Conservation (phyloP, 805 yeast genomes). For the Ogataea ganodermae region DNA sequence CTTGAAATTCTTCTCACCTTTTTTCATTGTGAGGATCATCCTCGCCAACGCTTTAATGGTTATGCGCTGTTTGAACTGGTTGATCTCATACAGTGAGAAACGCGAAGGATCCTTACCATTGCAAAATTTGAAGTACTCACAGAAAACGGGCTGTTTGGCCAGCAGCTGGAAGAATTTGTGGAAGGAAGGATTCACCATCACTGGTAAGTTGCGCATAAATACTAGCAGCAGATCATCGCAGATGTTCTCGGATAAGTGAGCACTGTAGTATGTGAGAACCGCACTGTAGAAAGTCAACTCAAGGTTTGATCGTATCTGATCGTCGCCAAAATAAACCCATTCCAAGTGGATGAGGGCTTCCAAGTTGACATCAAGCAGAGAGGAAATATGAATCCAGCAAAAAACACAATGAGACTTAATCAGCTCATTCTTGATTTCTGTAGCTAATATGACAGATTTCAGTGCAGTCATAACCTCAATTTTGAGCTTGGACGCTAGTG, state of each 20-base stretch:
- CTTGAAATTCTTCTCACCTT: neutral
- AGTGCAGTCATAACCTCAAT: conserved; percentile 19
- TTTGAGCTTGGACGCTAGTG: conserved; percentile 13
- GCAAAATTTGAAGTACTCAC: conserved; percentile 21
- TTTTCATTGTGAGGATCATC: conserved; percentile 20
- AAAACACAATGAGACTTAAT: conserved; percentile 19
- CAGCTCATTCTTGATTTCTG: conserved; percentile 12
- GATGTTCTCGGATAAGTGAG: conserved; percentile 8
- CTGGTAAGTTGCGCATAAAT: conserved; percentile 23
- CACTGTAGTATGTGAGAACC: conserved; percentile 19
- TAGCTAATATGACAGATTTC: conserved; percentile 20
- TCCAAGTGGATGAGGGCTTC: conserved; percentile 31
- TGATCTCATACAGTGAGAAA: conserved; percentile 20
- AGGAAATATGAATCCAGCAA: conserved; percentile 26
- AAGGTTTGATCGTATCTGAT: conserved; percentile 15
- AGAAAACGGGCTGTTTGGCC: conserved; percentile 11
- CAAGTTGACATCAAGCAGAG: conserved; percentile 14
- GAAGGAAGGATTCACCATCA: conserved; percentile 14
- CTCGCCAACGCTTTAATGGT: conserved; percentile 26
- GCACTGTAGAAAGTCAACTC: conserved; percentile 30
- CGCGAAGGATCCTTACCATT: conserved; percentile 24
- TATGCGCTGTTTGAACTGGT: conserved; percentile 18
- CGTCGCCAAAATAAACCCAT: conserved; percentile 33
- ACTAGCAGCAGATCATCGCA: conserved; percentile 16
- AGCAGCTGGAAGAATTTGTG: conserved; percentile 19